These are phyloP conservation scores for Candida gigantensis DNA, from an alignment of 1,139 yeast genomes.

Conservation along the genomic window DNA sequence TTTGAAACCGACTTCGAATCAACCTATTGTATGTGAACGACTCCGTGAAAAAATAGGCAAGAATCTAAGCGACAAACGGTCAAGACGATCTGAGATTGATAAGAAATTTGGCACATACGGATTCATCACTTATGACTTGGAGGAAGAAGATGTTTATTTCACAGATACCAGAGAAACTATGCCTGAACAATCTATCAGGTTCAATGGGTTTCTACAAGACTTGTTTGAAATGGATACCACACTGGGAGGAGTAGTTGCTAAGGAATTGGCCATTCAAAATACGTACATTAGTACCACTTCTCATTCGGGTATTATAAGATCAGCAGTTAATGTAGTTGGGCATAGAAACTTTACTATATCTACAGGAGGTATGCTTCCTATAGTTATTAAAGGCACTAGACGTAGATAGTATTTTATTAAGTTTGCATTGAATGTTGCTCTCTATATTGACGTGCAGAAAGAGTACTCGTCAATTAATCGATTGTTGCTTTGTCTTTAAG, in stretches of 20 bases:
- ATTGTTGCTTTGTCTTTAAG: too few species aligned
- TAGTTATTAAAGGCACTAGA: slow-evolving; percentile 46
- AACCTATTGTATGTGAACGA: slow-evolving; percentile 50
- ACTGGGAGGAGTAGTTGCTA: slow-evolving; percentile 25
- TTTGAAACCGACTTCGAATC: background rate
- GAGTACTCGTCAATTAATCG: too few species aligned
- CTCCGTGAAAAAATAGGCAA: slow-evolving; percentile 62
- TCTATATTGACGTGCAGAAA: too few species aligned
- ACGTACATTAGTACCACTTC: slow-evolving; percentile 24
- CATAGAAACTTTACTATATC: slow-evolving; percentile 58
- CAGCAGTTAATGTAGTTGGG: slow-evolving; percentile 51
- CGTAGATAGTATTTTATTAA: slow-evolving; percentile 5
- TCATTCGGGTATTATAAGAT: slow-evolving; percentile 63
- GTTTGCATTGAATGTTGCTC: too few species aligned
- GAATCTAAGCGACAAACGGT: slow-evolving; percentile 57
- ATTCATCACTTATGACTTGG: slow-evolving; percentile 47
- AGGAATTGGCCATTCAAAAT: slow-evolving; percentile 22
- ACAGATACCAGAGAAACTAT: slow-evolving; percentile 43
- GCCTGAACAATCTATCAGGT: slow-evolving; percentile 51
- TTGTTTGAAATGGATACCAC: slow-evolving; percentile 25
- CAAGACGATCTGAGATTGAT: slow-evolving; percentile 15
- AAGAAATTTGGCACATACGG: slow-evolving; percentile 19
- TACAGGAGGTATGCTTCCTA: slow-evolving; percentile 61
- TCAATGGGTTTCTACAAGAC: slow-evolving; percentile 48
- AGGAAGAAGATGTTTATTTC: slow-evolving; percentile 57